Base-by-base conservation (phyloP, 169 alveolate species). In the Eimeria maxima region DNA sequence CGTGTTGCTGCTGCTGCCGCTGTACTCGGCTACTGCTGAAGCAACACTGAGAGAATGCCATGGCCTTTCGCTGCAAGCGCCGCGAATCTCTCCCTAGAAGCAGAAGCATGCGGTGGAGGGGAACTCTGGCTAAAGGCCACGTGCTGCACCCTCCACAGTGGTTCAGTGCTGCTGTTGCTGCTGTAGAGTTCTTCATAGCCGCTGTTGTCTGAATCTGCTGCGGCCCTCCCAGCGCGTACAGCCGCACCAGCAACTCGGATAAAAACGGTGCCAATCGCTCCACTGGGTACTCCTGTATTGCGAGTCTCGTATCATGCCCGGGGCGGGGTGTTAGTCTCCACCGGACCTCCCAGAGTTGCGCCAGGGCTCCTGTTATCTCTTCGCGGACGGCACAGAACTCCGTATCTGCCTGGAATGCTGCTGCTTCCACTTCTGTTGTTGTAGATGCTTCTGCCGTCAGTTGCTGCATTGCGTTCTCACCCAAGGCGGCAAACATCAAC, bases 31-130 rank as follows among this genome's bases (percentile, higher is more conserved):
- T 53, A 3, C 60, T 53, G 60, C 60, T 47, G 89, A 78, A 42
- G 89, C 89, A 78, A 65, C 69, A 45, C 89, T 78, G 55, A 20
- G 89, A 78, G 89, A 78, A 78, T 42, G 89, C 89, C 89, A 78
- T 42, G 13, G 89, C 89, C 38, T 47, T 42, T 24, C 47, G 60
- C 69, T 78, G 89, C 33, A 47, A 22, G 7, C 89, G 89, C 13
- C 67, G 60, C 38, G 67, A 45, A 44, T 78, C 89, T 47, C 33
- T 78, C 44, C 89, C 89, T 13, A 78, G 67, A 7, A 78, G 89
- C 60, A 78, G 89, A 22, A 78, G 89, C 89, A 78, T 22, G 65
- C 89, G 89, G 60, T 47, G 60, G 13, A 78, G 89, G 33, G 89
- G 89, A 14, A 65, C 67, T 14, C 24, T 42, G 24, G n/a, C 44